Conservation (phyloP, 108 stramenopile species). For the Chaetoceros muelleri region DNA sequence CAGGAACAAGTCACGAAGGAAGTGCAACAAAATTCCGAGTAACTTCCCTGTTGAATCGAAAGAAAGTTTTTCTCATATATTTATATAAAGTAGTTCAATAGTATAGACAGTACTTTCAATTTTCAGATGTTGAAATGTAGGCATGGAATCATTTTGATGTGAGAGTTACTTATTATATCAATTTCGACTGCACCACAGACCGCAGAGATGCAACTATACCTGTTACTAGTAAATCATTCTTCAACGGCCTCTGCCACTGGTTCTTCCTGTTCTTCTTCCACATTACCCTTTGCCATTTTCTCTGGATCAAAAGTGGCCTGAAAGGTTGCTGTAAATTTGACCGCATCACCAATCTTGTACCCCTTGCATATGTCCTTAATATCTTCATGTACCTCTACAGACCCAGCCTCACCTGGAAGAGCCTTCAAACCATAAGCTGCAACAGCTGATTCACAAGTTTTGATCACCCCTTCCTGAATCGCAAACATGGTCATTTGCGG, state of each 20-base stretch:
- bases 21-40: no score
- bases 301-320: slow-evolving; percentile 47
- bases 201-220: no score
- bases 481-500: slow-evolving; percentile 75
- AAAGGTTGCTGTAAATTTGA: slow-evolving; percentile 68
- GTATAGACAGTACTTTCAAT: no score
- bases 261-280: slow-evolving; percentile 8
- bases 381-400: slow-evolving; percentile 63
- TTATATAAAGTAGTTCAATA: no score
- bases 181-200: no score
- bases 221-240: no score
- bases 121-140: no score
- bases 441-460: slow-evolving; percentile 54
- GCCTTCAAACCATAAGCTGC: slow-evolving; percentile 73
- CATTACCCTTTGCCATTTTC: not conserved
- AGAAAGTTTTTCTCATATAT: no score
- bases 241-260: slow-evolving; percentile 4
- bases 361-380: slow-evolving; percentile 58
- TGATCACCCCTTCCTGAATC: slow-evolving; percentile 67
- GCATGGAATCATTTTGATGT: no score
- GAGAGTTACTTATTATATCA: no score
- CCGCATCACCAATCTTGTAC: slow-evolving; percentile 54
- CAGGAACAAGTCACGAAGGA: no score
- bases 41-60: no score
- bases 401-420: slow-evolving; percentile 36